phyloP scores from a whole-genome alignment of 331 rosid species.

The Quercus tomentella region DNA sequence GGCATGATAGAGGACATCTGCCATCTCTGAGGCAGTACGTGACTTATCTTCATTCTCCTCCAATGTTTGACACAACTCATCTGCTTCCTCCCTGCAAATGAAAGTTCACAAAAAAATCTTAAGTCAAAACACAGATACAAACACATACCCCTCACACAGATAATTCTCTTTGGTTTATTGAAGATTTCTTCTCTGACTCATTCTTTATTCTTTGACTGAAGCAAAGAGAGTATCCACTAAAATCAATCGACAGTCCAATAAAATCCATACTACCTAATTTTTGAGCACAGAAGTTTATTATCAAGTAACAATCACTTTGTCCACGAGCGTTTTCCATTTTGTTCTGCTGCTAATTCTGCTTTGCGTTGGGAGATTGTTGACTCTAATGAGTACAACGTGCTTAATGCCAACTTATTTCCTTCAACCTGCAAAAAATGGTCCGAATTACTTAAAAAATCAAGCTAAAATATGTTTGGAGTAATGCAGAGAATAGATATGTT shows the following conservation, averaged over 20 bases:
- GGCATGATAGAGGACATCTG: slow-evolving; percentile 79
- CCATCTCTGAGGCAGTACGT: slow-evolving; percentile 88
- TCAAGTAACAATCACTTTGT: slow-evolving; percentile 58
- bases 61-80: slow-evolving; percentile 75
- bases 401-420: slow-evolving; percentile 52
- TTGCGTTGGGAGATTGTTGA: slow-evolving; percentile 66
- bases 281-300: slow-evolving; percentile 64
- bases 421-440: slow-evolving; percentile 35
- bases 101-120: slow-evolving; percentile 2
- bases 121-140: background rate
- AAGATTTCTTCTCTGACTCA: too few species aligned
- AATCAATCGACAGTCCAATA: background rate
- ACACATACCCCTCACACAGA: background rate
- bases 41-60: slow-evolving; percentile 68
- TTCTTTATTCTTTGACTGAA: too few species aligned
- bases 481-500: background rate
- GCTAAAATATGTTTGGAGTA: background rate
- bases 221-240: background rate
- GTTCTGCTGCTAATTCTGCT: slow-evolving; percentile 45
- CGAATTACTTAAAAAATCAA: background rate
- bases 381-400: slow-evolving; percentile 65
- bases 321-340: slow-evolving; percentile 68
- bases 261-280: slow-evolving; percentile 49
- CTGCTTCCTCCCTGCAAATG: slow-evolving; percentile 71
- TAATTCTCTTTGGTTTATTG: background rate